phyloP scores from a whole-genome alignment of 164 flowering plant species.

The Saururus chinensis region DNA sequence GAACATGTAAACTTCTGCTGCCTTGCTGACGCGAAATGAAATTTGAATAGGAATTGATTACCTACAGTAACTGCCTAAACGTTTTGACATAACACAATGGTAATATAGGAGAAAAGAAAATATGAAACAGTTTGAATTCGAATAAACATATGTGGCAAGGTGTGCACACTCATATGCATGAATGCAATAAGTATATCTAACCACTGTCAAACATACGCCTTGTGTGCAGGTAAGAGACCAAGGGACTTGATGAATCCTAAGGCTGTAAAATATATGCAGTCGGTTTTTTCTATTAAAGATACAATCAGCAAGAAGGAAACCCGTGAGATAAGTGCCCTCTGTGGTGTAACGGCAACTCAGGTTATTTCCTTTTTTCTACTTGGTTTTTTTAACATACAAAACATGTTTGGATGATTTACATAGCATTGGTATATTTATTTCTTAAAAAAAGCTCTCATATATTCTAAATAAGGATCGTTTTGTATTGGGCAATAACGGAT shows the following conservation, averaged over 20 bases:
- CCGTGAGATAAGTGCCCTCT: conserved; percentile 86
- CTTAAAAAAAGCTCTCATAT: too few relatives aligned
- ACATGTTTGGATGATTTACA: too few relatives aligned
- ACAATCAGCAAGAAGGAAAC: conserved; percentile 84
- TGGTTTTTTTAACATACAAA: neutral
- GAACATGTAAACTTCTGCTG: neutral
- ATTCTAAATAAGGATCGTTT: too few relatives aligned
- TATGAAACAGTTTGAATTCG: too few relatives aligned
- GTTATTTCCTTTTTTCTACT: conserved; percentile 17
- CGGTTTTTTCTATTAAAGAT: conserved; percentile 80
- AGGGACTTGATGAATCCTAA: conserved; percentile 90
- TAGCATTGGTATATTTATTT: too few relatives aligned
- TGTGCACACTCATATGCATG: neutral
- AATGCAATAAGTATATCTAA: neutral
- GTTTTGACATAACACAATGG: neutral
- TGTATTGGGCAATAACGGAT: too few relatives aligned
- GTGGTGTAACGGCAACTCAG: conserved; percentile 87
- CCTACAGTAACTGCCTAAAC: neutral
- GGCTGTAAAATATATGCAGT: conserved; percentile 85
- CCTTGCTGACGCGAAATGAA: neutral
- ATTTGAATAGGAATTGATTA: neutral
- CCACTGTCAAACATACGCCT: neutral
- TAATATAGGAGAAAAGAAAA: too few relatives aligned
- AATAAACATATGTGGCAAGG: neutral
- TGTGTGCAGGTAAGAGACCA: conserved; percentile 81